phyloP scores from a whole-genome alignment of 805 yeast genomes.

The Yamadazyma phyllophila region DNA sequence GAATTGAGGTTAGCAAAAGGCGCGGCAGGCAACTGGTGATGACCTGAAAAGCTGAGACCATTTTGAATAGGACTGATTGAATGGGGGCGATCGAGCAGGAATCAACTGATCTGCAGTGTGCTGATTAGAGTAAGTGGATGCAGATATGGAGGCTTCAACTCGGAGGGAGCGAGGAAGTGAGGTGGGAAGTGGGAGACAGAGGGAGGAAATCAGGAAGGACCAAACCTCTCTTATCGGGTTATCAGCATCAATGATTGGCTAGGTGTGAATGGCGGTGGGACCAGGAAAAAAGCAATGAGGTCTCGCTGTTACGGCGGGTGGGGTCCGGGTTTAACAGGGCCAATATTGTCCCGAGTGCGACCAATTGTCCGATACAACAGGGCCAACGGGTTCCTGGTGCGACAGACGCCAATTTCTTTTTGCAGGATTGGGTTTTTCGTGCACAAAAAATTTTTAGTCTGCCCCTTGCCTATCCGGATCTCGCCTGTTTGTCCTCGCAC shows the following conservation, averaged over 20 bases:
- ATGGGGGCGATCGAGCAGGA: neutral
- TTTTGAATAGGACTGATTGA: neutral
- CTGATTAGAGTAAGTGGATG: neutral
- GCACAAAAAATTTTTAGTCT: neutral
- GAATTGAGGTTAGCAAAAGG: too few relatives aligned
- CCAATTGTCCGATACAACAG: too few relatives aligned
- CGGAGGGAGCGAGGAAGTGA: too few relatives aligned
- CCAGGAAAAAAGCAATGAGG: neutral
- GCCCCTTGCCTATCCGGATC: neutral
- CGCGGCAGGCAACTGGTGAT: neutral
- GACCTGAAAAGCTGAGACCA: neutral
- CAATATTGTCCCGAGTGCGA: too few relatives aligned
- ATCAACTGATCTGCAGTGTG: neutral
- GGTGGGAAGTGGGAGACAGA: too few relatives aligned
- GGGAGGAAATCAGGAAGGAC: neutral
- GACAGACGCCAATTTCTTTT: neutral
- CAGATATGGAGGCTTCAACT: neutral
- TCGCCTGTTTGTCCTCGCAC: neutral
- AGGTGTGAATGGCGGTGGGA: neutral
- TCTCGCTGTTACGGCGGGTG: too few relatives aligned
- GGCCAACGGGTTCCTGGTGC: neutral
- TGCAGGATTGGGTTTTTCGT: neutral
- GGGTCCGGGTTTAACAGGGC: too few relatives aligned
- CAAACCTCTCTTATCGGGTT: conserved; percentile 5
- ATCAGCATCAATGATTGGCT: conserved; percentile 9